Base-by-base conservation (phyloP, 139 green algal genomes). In the Desmodesmus armatus region DNA sequence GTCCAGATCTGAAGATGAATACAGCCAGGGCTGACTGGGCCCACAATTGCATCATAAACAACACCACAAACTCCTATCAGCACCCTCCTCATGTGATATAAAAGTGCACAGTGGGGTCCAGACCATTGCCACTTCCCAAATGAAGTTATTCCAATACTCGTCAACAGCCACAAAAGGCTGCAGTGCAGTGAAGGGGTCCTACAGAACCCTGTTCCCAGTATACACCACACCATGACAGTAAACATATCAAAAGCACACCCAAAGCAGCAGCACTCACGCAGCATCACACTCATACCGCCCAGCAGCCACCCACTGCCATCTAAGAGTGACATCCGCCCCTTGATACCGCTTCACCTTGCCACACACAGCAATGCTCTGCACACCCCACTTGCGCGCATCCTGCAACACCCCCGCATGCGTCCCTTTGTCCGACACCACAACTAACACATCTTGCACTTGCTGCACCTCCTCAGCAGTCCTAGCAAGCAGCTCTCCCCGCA, bases 401-500 rank as follows among this genome's bases (percentile, higher is more conserved):
- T 70, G 31, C 51, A 82, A 23, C 51, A 66, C 35, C 19, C 17
- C 21, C 4, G 51, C 39, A 25, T 82, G 75, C 33, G 75, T 53
- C 51, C 29, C 29, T 33, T 27, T 63, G 49, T 70, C 75, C 21
- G 75, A 71, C 6, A 82, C 35, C 6, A 82, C 51, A 21, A 70
- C 75, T 19, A 82, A 15, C 7, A 71, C 51, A 53, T 82, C 51
- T 19, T 82, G 25, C 13, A 55, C 35, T 29, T 40, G 33, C 23
- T 70, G 33, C 23, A 53, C 75, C 53, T 51, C 37, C 19, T 21
- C 53, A 27, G 75, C 75, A 40, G 37, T 53, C 44, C 51, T 31
- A 33, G 19, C 17, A 51, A 82, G 51, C 75, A 82, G 37, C 60
- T 69, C 41, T 5, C 60, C 6, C 78, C 65, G 66, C 78, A 84